Evolutionary conservation across 1,284 basidiomycete species (phyloP), one percentile per base, ranked within the genome.

Genomic region (Sporisorium exsertum): DNA sequence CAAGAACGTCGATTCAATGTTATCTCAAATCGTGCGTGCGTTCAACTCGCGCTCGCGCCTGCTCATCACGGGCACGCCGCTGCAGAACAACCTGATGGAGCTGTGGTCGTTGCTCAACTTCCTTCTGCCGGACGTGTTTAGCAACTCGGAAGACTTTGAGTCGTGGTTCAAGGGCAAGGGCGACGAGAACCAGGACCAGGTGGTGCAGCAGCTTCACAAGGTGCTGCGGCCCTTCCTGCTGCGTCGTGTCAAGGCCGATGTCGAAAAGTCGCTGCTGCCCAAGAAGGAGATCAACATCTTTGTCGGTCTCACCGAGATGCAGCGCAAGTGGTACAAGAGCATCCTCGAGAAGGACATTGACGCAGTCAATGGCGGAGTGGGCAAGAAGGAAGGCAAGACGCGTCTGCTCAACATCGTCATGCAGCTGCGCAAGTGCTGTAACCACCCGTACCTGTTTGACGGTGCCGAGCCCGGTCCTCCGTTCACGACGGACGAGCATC

Each of bases 211-310:
- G 56, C 88, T 99, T 57, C 97, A 99, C 87, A 97, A 97, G 87
- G 97, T 99, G 70, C 87, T 99, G 7, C 89, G 96, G 32, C 96
- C 96, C 4, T 98, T 99, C 89, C 88, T 99, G 72, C 88, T 99
- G 35, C 90, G 96, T 58, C 90, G 97, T 61, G 96, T 99, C 82
- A 99, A 99, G 88, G 90, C 92, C 15, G 97, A 99, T 84, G 97
- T 99, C 3, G 96, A 99, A 88, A 98, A 98, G 88, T 94, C 91
- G 71, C 88, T 99, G 33, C 86, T 99, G 71, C 96, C 97, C 2
- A 98, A 99, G 88, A 99, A 99, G 88, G 97, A 99, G 85, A 95
- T 99, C 86, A 99, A 99, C 85, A 94, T 99, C 63, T 99, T 99
- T 77, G 93, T 99, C 65, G 96, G 96, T 61, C 90, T 99, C 77